Evolutionary conservation across 1,284 basidiomycete species (phyloP).

Genomic region (Golubevia sp.): DNA sequence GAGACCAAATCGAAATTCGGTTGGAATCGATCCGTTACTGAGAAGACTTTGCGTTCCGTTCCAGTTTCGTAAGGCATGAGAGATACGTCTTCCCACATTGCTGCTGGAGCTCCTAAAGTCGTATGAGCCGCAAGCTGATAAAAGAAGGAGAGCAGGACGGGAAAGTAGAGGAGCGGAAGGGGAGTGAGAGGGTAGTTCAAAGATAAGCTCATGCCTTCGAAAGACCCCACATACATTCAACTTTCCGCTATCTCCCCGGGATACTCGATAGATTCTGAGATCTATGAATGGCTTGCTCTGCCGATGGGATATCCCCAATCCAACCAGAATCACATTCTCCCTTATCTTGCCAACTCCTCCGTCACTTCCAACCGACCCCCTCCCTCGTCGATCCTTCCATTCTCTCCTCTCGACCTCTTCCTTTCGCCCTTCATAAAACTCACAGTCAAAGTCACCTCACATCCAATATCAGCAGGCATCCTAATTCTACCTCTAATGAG

Average conservation of each 20-base stretch:
- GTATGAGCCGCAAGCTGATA: conserved; percentile 41
- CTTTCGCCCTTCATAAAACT: too few species aligned
- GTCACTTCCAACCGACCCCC: too few species aligned
- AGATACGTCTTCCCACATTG: conserved; percentile 43
- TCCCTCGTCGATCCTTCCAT: too few species aligned
- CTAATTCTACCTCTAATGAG: conserved; percentile 28
- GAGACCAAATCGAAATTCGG: conserved; percentile 29
- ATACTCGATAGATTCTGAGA: too few species aligned
- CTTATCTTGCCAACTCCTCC: too few species aligned
- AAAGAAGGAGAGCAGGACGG: not conserved
- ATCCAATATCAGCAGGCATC: conserved; percentile 26
- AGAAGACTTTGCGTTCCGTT: conserved; percentile 34
- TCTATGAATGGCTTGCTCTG: too few species aligned
- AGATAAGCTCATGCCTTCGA: not conserved
- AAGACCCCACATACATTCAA: not conserved
- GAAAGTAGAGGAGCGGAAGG: not conserved
- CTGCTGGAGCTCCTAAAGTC: conserved; percentile 40
- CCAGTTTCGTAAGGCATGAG: conserved; percentile 31
- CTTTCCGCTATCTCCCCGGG: too few species aligned
- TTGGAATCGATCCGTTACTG: conserved; percentile 28
- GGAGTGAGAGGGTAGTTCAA: not conserved
- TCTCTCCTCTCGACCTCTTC: too few species aligned
- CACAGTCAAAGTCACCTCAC: conserved; percentile 39
- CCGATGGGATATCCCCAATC: too few species aligned
- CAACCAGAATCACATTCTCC: too few species aligned